Evolutionary conservation across 1,139 yeast genomes (phyloP).

Genomic region (Meyerozyma athensensis): DNA sequence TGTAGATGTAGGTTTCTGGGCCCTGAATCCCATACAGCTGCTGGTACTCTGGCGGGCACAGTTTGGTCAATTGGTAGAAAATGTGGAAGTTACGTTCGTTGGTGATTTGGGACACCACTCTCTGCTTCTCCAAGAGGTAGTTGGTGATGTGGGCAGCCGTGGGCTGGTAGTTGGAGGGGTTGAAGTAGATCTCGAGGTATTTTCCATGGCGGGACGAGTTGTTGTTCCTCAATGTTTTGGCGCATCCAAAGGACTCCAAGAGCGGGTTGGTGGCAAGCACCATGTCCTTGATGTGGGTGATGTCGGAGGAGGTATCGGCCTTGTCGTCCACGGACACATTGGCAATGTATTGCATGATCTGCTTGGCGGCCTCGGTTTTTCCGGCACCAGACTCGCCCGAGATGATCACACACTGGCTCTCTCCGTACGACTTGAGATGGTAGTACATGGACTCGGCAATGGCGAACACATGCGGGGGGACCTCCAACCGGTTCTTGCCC

Average conservation of each 20-base stretch:
- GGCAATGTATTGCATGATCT: constrained; percentile 97
- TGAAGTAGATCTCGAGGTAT: constrained; percentile 87
- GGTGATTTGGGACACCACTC: constrained; percentile 90
- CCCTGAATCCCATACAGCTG: constrained; percentile 83
- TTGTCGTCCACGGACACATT: constrained; percentile 53
- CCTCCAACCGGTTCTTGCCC: constrained; percentile 92
- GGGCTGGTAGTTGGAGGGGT: constrained; percentile 70
- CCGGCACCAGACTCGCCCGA: constrained; percentile 99
- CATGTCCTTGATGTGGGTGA: constrained; percentile 90
- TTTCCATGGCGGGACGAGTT: constrained; percentile 98
- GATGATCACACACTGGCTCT: constrained; percentile 95
- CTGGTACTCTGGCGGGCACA: constrained; percentile 81
- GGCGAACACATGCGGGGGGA: constrained; percentile 98
- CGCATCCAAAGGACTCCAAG: constrained; percentile 96
- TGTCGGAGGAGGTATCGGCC: constrained; percentile 45
- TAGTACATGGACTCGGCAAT: constrained; percentile 97
- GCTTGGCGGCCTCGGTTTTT: constrained; percentile 96
- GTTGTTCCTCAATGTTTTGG: constrained; percentile 92
- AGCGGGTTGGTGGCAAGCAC: constrained; percentile 96
- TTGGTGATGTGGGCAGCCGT: constrained; percentile 95
- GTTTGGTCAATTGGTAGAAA: constrained; percentile 92
- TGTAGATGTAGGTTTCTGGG: constrained; percentile 88
- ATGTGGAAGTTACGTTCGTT: constrained; percentile 96
- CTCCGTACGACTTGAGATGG: constrained; percentile 89
- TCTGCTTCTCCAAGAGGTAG: constrained; percentile 86